Percentiles rank a stretch among this genome's conserved stretches.
phyloP scores from a whole-genome alignment of 768 basidiomycete species.

The Strobilomyces confusus region DNA sequence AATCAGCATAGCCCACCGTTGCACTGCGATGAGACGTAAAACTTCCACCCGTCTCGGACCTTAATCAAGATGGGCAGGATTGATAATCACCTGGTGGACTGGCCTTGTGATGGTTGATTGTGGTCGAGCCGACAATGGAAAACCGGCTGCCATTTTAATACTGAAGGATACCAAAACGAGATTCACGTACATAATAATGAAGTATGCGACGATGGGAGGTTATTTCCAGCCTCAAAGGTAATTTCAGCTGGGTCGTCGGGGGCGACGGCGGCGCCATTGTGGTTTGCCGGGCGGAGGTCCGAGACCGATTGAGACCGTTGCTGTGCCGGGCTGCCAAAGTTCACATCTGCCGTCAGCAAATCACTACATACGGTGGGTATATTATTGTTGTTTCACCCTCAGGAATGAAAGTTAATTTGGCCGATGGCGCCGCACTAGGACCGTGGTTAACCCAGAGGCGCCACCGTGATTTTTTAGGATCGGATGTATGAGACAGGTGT shows the following conservation, averaged over 20 bases:
- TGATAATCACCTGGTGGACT: neutral
- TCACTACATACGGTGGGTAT: slow-evolving; percentile 7
- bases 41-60: slow-evolving; percentile 5
- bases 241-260: neutral
- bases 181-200: neutral
- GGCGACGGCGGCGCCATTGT: slow-evolving; percentile 1
- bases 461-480: neutral
- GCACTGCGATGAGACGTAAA: slow-evolving; percentile 21
- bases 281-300: neutral
- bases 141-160: neutral
- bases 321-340: slow-evolving; percentile 2
- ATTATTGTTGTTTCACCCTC: slow-evolving; percentile 14
- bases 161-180: neutral
- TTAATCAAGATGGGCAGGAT: neutral
- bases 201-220: neutral
- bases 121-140: neutral
- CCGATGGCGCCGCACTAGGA: slow-evolving; percentile 14
- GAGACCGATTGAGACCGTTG: slow-evolving; percentile 8
- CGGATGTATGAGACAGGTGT: too few relatives aligned
- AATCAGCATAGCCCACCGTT: slow-evolving; percentile 13
- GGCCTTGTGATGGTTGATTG: neutral
- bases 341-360: slow-evolving; percentile 16
- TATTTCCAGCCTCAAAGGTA: neutral
- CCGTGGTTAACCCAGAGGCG: neutral
- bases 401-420: slow-evolving; percentile 23